Evolutionary conservation across 176 grass and related monocot species (phyloP), one percentile per base, ranked within the genome.

Genomic region (Aegilops umbellulata): DNA sequence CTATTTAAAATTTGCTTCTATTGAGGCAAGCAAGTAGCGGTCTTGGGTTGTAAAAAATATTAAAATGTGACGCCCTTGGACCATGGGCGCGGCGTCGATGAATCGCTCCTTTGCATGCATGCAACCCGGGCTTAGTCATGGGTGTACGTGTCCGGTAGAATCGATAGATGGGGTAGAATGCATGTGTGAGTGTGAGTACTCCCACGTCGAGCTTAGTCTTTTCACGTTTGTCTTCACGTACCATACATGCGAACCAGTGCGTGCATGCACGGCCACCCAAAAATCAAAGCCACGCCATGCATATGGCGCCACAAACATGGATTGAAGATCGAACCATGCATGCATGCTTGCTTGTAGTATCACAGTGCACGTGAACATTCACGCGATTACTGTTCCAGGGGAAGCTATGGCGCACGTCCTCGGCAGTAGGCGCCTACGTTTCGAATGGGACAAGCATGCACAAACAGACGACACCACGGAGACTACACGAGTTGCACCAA

Each of bases 191-290:
- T 14, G 69, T 41, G 34, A 22, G 26, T 6, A 13, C 14, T 57
- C 41, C 41, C 87, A 17, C 41, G n/a, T 32, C 61, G 7, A 7
- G 63, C 63, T 39, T 25, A 24, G 83, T 82, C 79, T 78, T 90
- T 90, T 82, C 83, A 86, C 78, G 70, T 9, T 81, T 69, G 77
- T 81, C 69, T 44, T 64, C 15, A 78, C 80, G 35, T 32, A 24
- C 2, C 13, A 3, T 4, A 30, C 62, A 31, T 38, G 16, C n/a
- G n/a, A 34, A 38, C 24, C 25, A 4, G 41, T 12, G 42, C 42
- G 2, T 39, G 38, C 23, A 24, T n/a, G 55, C 31, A 24, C 63
- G 39, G 11, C 20, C 64, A 38, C 66, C 22, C 30, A 36, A 1
- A 69, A 6, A 65, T 0, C 12, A 8, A 31, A 15, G 27, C 64